phyloP scores from a whole-genome alignment of 2,329 filamentous ascomycete genomes.

The Xylaria sp. region DNA sequence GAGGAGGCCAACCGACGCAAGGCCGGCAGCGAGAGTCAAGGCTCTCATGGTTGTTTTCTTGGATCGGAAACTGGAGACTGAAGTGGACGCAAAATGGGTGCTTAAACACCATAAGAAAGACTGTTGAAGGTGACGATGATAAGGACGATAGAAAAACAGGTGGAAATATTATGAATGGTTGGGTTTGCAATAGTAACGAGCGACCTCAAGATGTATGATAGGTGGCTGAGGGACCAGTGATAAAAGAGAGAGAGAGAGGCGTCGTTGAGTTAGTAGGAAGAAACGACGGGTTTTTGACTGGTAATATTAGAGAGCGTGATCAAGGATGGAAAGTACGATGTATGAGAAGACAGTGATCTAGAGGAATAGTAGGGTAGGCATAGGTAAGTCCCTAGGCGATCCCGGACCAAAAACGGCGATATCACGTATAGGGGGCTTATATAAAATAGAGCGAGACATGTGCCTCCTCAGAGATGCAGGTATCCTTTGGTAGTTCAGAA shows the following conservation, averaged over 20 bases:
- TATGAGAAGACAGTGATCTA: slow-evolving; percentile 2
- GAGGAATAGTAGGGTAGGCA: neutral
- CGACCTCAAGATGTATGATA: neutral
- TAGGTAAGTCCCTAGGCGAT: neutral
- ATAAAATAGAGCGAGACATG: slow-evolving; percentile 22
- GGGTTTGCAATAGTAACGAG: slow-evolving; percentile 11
- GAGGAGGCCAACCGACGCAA: slow-evolving; percentile 51
- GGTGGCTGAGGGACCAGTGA: neutral
- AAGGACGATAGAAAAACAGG: neutral
- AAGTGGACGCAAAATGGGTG: neutral
- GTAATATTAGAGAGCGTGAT: neutral
- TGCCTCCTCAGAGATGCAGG: slow-evolving; percentile 3
- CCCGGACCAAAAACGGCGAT: neutral
- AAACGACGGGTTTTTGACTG: neutral
- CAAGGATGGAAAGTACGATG: slow-evolving; percentile 3
- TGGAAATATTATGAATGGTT: neutral
- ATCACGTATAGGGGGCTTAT: slow-evolving; percentile 21
- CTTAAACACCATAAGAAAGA: neutral
- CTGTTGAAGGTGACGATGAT: neutral
- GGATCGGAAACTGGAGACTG: slow-evolving; percentile 1
- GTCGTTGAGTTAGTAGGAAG: neutral
- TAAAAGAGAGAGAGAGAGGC: neutral
- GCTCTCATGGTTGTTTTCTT: slow-evolving; percentile 52
- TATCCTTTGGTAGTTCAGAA: slow-evolving; percentile 11
- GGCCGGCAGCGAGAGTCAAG: slow-evolving; percentile 48